Conservation (phyloP, 2,329 filamentous ascomycete genomes). For the Beauveria varroae region DNA sequence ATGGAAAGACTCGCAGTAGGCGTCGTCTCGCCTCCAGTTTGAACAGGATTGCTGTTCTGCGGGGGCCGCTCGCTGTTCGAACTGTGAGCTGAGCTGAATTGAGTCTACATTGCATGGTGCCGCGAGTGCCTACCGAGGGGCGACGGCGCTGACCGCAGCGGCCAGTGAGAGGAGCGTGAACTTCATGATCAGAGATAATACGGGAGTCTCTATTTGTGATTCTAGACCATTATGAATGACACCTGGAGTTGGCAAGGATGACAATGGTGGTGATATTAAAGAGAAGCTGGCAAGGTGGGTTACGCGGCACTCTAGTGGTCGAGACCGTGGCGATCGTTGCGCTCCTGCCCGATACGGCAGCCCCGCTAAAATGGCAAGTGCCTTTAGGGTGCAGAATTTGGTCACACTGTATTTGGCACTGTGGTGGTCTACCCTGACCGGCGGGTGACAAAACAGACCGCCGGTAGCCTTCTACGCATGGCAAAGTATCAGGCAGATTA, state of each 20-base stretch:
- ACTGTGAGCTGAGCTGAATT: slow-evolving; percentile 2
- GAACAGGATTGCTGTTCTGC: neutral
- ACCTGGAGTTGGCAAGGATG: neutral
- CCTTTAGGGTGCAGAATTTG: neutral
- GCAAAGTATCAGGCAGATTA: no score
- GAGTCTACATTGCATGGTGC: neutral
- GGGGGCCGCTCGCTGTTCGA: neutral
- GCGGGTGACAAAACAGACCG: no score
- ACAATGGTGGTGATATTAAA: neutral
- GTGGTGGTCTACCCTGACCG: neutral
- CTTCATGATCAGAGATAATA: neutral
- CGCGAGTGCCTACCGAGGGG: neutral
- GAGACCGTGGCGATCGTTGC: neutral
- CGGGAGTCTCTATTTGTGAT: neutral
- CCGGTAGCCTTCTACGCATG: no score
- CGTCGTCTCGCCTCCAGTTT: neutral
- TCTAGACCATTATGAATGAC: no score
- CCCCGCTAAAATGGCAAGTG: slow-evolving; percentile 3
- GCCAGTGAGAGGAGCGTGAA: slow-evolving; percentile 3
- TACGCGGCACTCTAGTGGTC: slow-evolving; percentile 6
- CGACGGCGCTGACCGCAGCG: slow-evolving; percentile 2
- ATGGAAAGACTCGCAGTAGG: neutral
- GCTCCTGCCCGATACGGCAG: slow-evolving; percentile 6
- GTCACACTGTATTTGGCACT: neutral
- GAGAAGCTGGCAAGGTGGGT: neutral